These are phyloP conservation scores for Phaeosphaeriaceae sp. DNA, from an alignment of 2,329 filamentous ascomycete genomes.

Conservation along the genomic window DNA sequence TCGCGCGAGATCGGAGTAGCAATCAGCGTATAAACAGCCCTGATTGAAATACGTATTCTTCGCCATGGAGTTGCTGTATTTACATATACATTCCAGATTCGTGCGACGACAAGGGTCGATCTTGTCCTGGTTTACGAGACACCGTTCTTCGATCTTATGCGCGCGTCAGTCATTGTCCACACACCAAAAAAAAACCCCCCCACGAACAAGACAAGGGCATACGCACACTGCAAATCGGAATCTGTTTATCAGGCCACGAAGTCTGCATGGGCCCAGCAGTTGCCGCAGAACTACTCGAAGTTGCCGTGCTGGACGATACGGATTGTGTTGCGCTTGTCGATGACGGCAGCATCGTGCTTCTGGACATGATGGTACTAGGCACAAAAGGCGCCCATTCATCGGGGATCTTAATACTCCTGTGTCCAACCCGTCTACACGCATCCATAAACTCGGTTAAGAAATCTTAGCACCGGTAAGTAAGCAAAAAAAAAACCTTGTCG, in stretches of 20 bases:
- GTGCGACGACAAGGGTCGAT: constrained; percentile 6
- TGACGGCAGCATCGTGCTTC: no score
- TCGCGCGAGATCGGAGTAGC: constrained; percentile 12
- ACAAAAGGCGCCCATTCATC: constrained; percentile 11
- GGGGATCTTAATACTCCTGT: constrained; percentile 1
- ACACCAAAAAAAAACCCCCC: no score
- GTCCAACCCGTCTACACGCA: constrained; percentile 1
- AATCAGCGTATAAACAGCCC: constrained; percentile 19
- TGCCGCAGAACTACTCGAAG: neutral
- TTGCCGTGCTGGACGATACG: no score
- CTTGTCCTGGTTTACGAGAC: constrained; percentile 6
- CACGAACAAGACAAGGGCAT: neutral
- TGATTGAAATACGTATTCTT: constrained; percentile 19
- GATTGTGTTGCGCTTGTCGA: no score
- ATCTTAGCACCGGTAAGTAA: no score
- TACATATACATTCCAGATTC: constrained; percentile 25
- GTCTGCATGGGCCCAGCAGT: neutral
- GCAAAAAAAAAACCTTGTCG: no score
- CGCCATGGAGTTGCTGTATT: constrained; percentile 14
- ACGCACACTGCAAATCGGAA: constrained; percentile 16
- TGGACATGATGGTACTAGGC: no score
- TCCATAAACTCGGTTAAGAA: constrained; percentile 9
- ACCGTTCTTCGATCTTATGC: constrained; percentile 21
- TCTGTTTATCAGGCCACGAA: neutral
- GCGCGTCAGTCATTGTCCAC: no score